A percentile compares a stretch with the other conserved stretches of the same genome.
Conservation (phyloP, 495 filamentous ascomycete genomes). For the Podospora bellae-mahoneyi region DNA sequence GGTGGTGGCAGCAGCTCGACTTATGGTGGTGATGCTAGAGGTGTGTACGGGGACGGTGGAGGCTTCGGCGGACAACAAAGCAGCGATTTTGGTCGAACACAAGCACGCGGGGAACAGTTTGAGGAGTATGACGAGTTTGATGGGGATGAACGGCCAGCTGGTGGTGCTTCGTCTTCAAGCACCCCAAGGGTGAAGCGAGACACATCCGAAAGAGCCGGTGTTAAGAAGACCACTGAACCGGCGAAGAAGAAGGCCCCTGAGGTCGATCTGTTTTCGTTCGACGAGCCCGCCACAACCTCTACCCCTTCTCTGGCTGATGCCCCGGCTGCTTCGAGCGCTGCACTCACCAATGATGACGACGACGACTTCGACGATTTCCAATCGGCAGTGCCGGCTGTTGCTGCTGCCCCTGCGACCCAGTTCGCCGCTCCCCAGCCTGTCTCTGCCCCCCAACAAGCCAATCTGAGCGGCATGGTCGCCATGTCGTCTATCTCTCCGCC, state of each 20-base stretch:
- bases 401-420: constrained; percentile 58
- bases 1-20: constrained; percentile 58
- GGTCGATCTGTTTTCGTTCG: constrained; percentile 84
- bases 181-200: constrained; percentile 41
- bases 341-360: constrained; percentile 55
- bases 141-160: constrained; percentile 58
- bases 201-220: constrained; percentile 39
- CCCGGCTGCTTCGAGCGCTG: constrained; percentile 43
- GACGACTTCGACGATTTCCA: constrained; percentile 99
- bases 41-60: constrained; percentile 91
- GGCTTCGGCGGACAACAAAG: constrained; percentile 67
- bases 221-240: constrained; percentile 56
- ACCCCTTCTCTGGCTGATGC: constrained; percentile 48
- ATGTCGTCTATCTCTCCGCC: constrained; percentile 78
- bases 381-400: constrained; percentile 68
- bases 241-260: constrained; percentile 80
- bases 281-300: constrained; percentile 54
- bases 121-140: constrained; percentile 98
- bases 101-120: constrained; percentile 66
- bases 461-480: constrained; percentile 72
- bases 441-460: constrained; percentile 72
- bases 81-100: constrained; percentile 58
- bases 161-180: constrained; percentile 33
- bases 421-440: constrained; percentile 81
- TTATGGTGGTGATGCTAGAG: constrained; percentile 81